Evolutionary conservation across 371 early-diverging fungal genomes (phyloP).

Genomic region (Zopfochytrium polystomum): DNA sequence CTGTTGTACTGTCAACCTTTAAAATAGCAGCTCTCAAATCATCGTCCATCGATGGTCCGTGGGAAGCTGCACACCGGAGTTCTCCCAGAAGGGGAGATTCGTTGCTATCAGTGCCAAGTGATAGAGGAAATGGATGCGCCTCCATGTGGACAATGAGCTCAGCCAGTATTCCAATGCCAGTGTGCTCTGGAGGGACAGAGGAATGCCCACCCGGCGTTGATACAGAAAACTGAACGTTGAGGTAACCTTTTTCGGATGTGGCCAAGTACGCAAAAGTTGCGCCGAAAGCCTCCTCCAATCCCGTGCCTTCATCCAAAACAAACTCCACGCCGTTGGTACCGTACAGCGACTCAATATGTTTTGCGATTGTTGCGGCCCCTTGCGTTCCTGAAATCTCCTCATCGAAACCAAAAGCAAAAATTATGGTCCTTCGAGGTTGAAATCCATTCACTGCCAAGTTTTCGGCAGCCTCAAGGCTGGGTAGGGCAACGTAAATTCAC

Average conservation of each 20-base stretch:
- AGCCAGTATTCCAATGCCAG: conserved; percentile 33
- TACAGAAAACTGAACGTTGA: conserved; percentile 29
- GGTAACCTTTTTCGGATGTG: conserved; percentile 39
- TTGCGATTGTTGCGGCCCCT: conserved; percentile 24
- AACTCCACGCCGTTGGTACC: conserved; percentile 24
- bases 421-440: conserved; percentile 26
- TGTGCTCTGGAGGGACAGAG: conserved; percentile 38
- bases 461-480: conserved; percentile 26
- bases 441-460: conserved; percentile 26
- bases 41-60: too few relatives aligned
- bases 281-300: conserved; percentile 9
- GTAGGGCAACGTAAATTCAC: conserved; percentile 8
- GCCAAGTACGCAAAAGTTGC: conserved; percentile 26
- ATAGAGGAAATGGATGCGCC: conserved; percentile 23
- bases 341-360: conserved; percentile 10
- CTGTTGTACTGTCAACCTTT: too few relatives aligned
- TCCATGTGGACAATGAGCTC: conserved; percentile 28
- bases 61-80: too few relatives aligned
- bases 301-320: conserved; percentile 39
- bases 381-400: conserved; percentile 41
- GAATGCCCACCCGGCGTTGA: conserved; percentile 38
- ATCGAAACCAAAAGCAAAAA: conserved; percentile 43
- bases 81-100: too few relatives aligned
- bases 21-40: too few relatives aligned
- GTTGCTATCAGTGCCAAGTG: too few relatives aligned